Conservation (phyloP, 768 basidiomycete species). For the Phanerochaete sordida region DNA sequence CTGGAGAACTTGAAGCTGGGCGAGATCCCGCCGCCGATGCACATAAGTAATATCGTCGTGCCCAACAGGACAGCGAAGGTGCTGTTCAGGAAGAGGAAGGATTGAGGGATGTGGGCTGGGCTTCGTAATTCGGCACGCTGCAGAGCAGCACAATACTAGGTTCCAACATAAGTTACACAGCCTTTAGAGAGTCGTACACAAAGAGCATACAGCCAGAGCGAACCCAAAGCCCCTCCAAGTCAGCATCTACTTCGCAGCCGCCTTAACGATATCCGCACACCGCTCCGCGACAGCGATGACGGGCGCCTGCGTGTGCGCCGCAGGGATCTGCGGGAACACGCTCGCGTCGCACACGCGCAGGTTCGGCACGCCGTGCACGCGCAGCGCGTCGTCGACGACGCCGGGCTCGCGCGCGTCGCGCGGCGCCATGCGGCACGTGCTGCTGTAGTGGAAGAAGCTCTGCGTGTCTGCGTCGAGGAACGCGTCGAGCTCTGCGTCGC, state of each 20-base stretch:
- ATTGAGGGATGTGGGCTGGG: too few species aligned
- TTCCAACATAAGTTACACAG: too few species aligned
- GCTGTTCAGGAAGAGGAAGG: slow-evolving; percentile 31
- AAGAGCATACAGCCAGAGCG: too few species aligned
- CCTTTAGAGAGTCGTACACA: too few species aligned
- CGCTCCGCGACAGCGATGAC: slow-evolving; percentile 35
- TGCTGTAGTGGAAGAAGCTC: slow-evolving; percentile 19
- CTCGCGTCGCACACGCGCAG: slow-evolving; percentile 31
- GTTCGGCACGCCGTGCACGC: slow-evolving; percentile 41
- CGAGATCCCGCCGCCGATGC: slow-evolving; percentile 18
- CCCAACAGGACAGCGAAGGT: slow-evolving; percentile 23
- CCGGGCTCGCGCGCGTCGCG: slow-evolving; percentile 21
- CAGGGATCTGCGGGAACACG: slow-evolving; percentile 26
- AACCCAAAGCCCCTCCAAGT: too few species aligned
- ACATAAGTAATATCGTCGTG: slow-evolving; percentile 9
- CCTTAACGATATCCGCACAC: slow-evolving; percentile 28
- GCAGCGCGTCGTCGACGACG: slow-evolving; percentile 39
- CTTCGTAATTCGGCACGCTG: too few species aligned
- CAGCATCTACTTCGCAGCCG: too few species aligned
- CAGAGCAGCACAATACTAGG: too few species aligned
- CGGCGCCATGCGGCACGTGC: slow-evolving; percentile 37
- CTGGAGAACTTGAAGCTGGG: slow-evolving; percentile 24
- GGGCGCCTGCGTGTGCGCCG: slow-evolving; percentile 32
- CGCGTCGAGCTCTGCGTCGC: slow-evolving; percentile 2
- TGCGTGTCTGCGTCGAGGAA: slow-evolving; percentile 6